Conservation (phyloP, 1,139 yeast species). For the Pichia sp. region DNA sequence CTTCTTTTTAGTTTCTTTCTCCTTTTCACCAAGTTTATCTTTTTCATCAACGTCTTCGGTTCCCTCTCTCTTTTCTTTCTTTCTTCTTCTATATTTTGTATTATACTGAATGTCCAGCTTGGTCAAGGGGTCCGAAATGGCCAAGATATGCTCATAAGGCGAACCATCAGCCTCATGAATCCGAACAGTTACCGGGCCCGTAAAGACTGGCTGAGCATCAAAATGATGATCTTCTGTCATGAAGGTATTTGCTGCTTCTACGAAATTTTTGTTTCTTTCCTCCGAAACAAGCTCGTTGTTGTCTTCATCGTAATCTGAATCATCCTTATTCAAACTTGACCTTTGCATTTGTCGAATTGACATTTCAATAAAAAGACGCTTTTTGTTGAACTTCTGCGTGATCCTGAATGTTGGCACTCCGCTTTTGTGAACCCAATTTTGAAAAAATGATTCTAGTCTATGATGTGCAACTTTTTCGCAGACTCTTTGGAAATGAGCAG, state of each 20-base stretch:
- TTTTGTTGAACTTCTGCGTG: constrained; percentile 88
- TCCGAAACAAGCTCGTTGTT: constrained; percentile 9
- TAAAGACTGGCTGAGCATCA: constrained; percentile 49
- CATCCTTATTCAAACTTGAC: constrained; percentile 39
- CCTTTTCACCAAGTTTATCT: constrained; percentile 36
- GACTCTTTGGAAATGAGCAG: constrained; percentile 81
- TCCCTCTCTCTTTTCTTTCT: constrained; percentile 42
- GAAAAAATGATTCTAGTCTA: constrained; percentile 76
- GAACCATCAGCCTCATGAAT: constrained; percentile 99
- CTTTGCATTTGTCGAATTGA: constrained; percentile 86
- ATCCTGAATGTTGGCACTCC: constrained; percentile 89
- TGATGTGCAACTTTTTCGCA: constrained; percentile 93
- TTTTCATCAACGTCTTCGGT: constrained; percentile 28
- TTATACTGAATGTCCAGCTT: constrained; percentile 92
- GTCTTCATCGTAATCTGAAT: constrained; percentile 16
- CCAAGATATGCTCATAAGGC: constrained; percentile 96
- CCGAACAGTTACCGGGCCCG: constrained; percentile 95
- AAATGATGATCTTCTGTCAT: constrained; percentile 29
- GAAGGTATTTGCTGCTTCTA: constrained; percentile 43
- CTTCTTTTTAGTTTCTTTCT: constrained; percentile 31
- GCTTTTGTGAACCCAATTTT: constrained; percentile 87
- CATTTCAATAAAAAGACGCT: constrained; percentile 91
- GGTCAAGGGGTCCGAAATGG: constrained; percentile 77
- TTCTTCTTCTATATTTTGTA: constrained; percentile 74
- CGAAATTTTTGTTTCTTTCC: constrained; percentile 32